Percentiles rank a stretch among this genome's conserved stretches.
These are phyloP conservation scores for Solanum hybrid DNA, from an alignment of 305 asterid species.

Conservation along the genomic window DNA sequence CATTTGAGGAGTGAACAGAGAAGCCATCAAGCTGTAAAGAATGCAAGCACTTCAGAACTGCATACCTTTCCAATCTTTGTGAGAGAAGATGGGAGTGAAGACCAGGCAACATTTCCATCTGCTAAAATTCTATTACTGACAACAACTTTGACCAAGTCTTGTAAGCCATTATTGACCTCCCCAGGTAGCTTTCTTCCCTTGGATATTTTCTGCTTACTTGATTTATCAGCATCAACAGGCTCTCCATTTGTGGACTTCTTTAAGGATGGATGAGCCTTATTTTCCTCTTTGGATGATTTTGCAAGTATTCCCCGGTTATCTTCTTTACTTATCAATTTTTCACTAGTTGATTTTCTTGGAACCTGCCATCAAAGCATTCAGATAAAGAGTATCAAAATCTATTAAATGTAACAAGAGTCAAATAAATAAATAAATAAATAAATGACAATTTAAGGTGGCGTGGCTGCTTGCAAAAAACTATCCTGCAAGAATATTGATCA, in stretches of 20 bases:
- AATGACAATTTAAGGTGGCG: neutral
- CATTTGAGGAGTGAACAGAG: neutral
- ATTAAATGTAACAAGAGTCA: neutral
- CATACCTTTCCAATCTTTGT: slow-evolving; percentile 85
- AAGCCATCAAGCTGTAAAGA: neutral
- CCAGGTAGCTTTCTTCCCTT: slow-evolving; percentile 48
- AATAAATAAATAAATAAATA: neutral
- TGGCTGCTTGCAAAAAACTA: neutral
- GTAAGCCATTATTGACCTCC: slow-evolving; percentile 52
- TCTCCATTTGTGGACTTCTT: slow-evolving; percentile 47
- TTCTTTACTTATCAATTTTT: slow-evolving; percentile 52
- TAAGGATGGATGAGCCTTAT: slow-evolving; percentile 30
- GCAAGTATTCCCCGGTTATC: slow-evolving; percentile 35
- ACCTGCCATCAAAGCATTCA: slow-evolving; percentile 30
- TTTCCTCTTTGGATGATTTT: slow-evolving; percentile 53
- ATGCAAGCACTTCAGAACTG: neutral
- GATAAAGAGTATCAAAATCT: neutral
- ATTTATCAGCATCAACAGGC: slow-evolving; percentile 35
- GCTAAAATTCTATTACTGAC: slow-evolving; percentile 45
- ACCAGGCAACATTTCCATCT: slow-evolving; percentile 72
- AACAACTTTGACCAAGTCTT: slow-evolving; percentile 70
- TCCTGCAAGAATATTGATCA: neutral
- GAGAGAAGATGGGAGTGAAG: slow-evolving; percentile 74
- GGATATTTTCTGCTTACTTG: slow-evolving; percentile 33
- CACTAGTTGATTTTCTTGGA: slow-evolving; percentile 66